phyloP scores from a whole-genome alignment of 2,329 filamentous ascomycete genomes.

The Sarocladium strictum region DNA sequence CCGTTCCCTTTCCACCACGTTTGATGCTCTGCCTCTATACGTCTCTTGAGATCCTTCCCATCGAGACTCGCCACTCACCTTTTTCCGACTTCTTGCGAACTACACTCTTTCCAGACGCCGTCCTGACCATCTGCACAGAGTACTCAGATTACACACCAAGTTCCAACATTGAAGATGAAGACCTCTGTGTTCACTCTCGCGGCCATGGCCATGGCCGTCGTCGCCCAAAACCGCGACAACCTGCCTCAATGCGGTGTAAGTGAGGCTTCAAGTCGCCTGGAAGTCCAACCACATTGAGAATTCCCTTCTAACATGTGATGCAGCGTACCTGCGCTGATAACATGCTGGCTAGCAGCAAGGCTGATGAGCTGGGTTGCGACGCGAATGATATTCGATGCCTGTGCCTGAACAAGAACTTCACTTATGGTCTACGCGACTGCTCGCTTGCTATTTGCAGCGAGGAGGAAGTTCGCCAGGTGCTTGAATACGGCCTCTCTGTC shows the following conservation, averaged over 20 bases:
- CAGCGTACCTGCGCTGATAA: slow-evolving; percentile 44
- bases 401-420: slow-evolving; percentile 40
- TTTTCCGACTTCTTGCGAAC: not conserved
- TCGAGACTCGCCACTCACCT: not conserved
- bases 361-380: slow-evolving; percentile 38
- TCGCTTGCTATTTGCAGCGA: slow-evolving; percentile 35
- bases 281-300: too few relatives aligned
- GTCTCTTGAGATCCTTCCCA: too few relatives aligned
- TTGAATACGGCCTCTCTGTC: slow-evolving; percentile 32
- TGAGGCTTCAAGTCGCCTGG: slow-evolving; percentile 13
- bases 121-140: not conserved
- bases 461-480: slow-evolving; percentile 27
- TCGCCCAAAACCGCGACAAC: slow-evolving; percentile 33
- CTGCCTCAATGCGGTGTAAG: slow-evolving; percentile 51
- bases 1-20: not conserved
- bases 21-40: not conserved
- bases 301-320: not conserved
- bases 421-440: slow-evolving; percentile 47
- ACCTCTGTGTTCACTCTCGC: slow-evolving; percentile 35
- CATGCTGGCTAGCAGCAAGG: slow-evolving; percentile 40
- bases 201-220: slow-evolving; percentile 32
- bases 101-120: not conserved
- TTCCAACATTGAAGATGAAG: slow-evolving; percentile 42
- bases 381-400: slow-evolving; percentile 37
- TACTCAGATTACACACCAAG: not conserved